phyloP scores from a whole-genome alignment of 164 flowering plant species.

The Sextonia rubra region DNA sequence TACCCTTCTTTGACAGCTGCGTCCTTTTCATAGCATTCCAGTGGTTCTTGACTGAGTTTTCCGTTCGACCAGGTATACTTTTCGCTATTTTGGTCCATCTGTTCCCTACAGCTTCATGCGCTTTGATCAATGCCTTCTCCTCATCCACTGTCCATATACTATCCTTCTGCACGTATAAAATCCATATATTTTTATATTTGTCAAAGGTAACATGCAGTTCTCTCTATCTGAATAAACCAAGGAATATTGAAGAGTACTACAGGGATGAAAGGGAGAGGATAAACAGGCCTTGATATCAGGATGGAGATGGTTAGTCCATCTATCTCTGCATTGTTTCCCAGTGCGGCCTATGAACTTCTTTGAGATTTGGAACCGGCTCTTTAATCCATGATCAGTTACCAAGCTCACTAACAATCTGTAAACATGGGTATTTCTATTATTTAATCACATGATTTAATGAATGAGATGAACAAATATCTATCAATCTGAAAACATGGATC shows the following conservation, averaged over 20 bases:
- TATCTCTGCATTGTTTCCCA: constrained; percentile 59
- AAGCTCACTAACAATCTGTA: constrained; percentile 31
- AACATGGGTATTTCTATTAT: neutral
- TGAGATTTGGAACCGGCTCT: constrained; percentile 44
- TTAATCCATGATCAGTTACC: constrained; percentile 31
- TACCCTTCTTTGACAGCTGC: constrained; percentile 7
- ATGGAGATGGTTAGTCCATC: constrained; percentile 56
- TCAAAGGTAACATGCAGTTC: constrained; percentile 4
- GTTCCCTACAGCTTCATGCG: constrained; percentile 15
- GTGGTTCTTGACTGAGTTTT: constrained; percentile 15
- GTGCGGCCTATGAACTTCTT: constrained; percentile 29
- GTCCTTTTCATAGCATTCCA: constrained; percentile 13
- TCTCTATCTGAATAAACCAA: too few relatives aligned
- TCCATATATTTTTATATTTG: neutral
- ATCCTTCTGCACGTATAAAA: constrained; percentile 7
- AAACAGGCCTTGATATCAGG: constrained; percentile 44
- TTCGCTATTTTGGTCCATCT: constrained; percentile 17
- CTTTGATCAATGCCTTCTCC: constrained; percentile 7
- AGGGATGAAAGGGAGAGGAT: neutral
- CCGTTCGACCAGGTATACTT: constrained; percentile 11
- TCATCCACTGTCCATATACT: constrained; percentile 14
- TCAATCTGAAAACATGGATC: neutral
- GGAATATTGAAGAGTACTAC: neutral
- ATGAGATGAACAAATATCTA: neutral
- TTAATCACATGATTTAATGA: neutral